phyloP scores from a whole-genome alignment of 2,329 filamentous ascomycete genomes.

The Aspergillus tanneri region DNA sequence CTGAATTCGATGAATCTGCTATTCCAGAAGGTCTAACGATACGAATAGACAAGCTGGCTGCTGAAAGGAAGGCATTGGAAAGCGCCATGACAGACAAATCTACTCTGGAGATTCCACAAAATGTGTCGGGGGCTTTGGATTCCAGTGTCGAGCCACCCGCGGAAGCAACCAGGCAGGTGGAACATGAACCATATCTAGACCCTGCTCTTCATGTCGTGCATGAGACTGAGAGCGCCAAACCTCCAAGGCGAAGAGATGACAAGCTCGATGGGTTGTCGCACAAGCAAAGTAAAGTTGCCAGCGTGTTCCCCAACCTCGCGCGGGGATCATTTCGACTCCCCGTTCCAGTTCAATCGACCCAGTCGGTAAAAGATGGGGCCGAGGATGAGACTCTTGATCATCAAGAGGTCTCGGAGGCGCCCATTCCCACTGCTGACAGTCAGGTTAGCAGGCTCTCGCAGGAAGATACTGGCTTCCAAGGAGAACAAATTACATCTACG shows the following conservation, averaged over 20 bases:
- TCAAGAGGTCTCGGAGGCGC: conserved; percentile 45
- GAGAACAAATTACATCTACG: conserved; percentile 10
- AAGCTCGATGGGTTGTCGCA: conserved; percentile 10
- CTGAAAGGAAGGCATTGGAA: conserved; percentile 26
- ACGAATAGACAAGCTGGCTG: conserved; percentile 12
- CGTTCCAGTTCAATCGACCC: conserved; percentile 19
- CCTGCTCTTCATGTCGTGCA: conserved; percentile 12
- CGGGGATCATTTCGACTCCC: conserved; percentile 33
- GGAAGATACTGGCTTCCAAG: conserved; percentile 30
- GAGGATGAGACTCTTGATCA: conserved; percentile 39
- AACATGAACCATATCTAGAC: background rate
- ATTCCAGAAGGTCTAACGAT: conserved; percentile 25
- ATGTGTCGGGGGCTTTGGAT: conserved; percentile 20
- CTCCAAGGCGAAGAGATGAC: conserved; percentile 16
- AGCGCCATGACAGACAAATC: too few relatives aligned
- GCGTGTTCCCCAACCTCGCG: conserved; percentile 38
- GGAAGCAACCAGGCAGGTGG: background rate
- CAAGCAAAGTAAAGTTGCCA: conserved; percentile 32
- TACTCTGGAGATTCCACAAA: conserved; percentile 15
- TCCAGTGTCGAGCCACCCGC: background rate
- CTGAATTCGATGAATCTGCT: conserved; percentile 30
- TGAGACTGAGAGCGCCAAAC: conserved; percentile 5
- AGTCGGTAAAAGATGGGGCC: conserved; percentile 40
- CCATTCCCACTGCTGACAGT: conserved; percentile 32
- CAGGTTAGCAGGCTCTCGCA: conserved; percentile 43